A percentile compares a stretch with the other conserved stretches of the same genome.
These are phyloP conservation scores for Ziziphus jujuba DNA, from an alignment of 306 rosid species.

Conservation along the genomic window DNA sequence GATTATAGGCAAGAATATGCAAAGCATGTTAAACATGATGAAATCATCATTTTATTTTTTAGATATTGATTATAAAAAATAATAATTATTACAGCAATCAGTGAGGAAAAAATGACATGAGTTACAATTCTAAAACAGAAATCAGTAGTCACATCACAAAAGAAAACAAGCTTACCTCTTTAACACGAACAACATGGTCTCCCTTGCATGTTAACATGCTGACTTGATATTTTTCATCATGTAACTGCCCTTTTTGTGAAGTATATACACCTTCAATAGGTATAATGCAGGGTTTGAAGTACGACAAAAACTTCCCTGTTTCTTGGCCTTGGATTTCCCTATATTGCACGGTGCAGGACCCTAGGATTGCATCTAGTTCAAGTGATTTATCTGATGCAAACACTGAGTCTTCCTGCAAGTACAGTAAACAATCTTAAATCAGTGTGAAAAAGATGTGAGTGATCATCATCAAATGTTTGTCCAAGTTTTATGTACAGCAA, in stretches of 20 bases:
- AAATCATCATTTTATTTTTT: neutral
- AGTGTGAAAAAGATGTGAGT: neutral
- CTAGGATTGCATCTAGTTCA: slow-evolving; percentile 86
- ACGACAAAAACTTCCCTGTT: slow-evolving; percentile 76
- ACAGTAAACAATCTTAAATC: slow-evolving; percentile 6
- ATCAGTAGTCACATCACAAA: slow-evolving; percentile 11
- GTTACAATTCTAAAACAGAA: neutral
- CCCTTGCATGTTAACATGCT: slow-evolving; percentile 84
- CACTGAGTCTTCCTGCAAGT: slow-evolving; percentile 68
- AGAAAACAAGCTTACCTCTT: slow-evolving; percentile 60
- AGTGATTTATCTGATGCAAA: slow-evolving; percentile 93
- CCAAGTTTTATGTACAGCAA: slow-evolving; percentile 4
- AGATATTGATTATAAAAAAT: neutral
- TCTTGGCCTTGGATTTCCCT: slow-evolving; percentile 90
- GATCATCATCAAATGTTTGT: slow-evolving; percentile 1
- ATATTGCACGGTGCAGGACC: slow-evolving; percentile 93
- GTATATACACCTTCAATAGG: slow-evolving; percentile 78
- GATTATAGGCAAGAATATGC: neutral
- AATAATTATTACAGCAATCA: too few relatives aligned
- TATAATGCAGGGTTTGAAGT: slow-evolving; percentile 87
- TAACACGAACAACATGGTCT: slow-evolving; percentile 82
- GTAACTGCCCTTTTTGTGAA: slow-evolving; percentile 50
- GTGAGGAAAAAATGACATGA: neutral
- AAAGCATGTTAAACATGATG: neutral
- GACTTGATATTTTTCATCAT: slow-evolving; percentile 61